Percentiles rank a stretch among this genome's conserved stretches.
phyloP scores from a whole-genome alignment of 805 yeast genomes.

The Limtongozyma cylindracea region DNA sequence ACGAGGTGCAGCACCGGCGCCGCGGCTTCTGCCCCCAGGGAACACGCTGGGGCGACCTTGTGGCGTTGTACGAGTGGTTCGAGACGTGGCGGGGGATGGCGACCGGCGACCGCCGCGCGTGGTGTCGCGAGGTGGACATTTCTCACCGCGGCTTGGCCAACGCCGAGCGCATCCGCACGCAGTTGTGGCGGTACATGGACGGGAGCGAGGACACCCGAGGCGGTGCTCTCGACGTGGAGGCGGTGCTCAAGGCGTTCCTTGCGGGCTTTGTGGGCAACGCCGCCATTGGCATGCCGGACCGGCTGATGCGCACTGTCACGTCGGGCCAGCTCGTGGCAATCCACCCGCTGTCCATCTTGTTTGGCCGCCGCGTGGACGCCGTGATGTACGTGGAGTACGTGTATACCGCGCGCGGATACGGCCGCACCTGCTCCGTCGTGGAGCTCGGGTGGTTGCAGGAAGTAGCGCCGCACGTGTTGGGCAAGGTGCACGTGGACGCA shows the following conservation, averaged over 20 bases:
- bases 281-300: constrained; percentile 86
- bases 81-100: constrained; percentile 20
- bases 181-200: constrained; percentile 44
- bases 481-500: too few species aligned
- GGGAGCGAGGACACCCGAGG: constrained; percentile 13
- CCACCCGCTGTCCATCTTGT: constrained; percentile 76
- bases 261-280: constrained; percentile 71
- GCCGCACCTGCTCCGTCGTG: constrained; percentile 64
- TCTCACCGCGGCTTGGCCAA: constrained; percentile 62
- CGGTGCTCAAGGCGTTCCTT: constrained; percentile 54
- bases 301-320: constrained; percentile 69
- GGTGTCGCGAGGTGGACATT: constrained; percentile 67
- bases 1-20: constrained; percentile 60
- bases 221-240: constrained; percentile 19
- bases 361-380: constrained; percentile 58
- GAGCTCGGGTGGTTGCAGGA: constrained; percentile 75
- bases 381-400: constrained; percentile 91
- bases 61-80: constrained; percentile 58
- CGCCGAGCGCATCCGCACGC: constrained; percentile 51
- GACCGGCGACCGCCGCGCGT: constrained; percentile 31
- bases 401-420: constrained; percentile 80
- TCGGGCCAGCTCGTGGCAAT: constrained; percentile 69
- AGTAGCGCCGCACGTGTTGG: constrained; percentile 39
- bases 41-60: constrained; percentile 54
- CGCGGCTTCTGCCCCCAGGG: constrained; percentile 48